A percentile compares a stretch with the other conserved stretches of the same genome.
phyloP scores from a whole-genome alignment of 805 yeast genomes.

The Kurtzmaniella cleridarum region DNA sequence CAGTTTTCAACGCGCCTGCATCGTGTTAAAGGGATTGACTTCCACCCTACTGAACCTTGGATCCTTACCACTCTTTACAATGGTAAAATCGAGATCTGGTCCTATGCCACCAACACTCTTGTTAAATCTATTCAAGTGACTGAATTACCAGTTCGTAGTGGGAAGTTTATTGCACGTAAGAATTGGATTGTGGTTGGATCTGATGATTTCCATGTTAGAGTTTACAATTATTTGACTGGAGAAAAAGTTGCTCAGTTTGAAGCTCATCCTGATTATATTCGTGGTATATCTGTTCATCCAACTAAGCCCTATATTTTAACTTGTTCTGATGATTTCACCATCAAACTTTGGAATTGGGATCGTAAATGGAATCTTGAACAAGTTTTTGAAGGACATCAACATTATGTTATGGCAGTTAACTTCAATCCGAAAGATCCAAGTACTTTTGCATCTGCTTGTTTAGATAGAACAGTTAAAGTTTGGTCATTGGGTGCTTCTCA shows the following conservation, averaged over 20 bases:
- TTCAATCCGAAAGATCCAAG: constrained; percentile 97
- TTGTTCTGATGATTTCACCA: constrained; percentile 85
- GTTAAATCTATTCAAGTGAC: constrained; percentile 91
- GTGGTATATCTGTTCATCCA: constrained; percentile 92
- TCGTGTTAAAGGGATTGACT: constrained; percentile 95
- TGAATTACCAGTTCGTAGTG: constrained; percentile 94
- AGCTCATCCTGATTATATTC: constrained; percentile 96
- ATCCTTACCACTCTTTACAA: constrained; percentile 84
- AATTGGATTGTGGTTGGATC: constrained; percentile 96
- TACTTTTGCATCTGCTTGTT: constrained; percentile 95
- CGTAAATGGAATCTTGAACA: constrained; percentile 86
- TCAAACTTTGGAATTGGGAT: constrained; percentile 98
- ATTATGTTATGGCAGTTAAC: constrained; percentile 89
- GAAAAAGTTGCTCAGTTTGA: constrained; percentile 93
- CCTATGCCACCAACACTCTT: constrained; percentile 77
- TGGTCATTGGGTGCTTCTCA: constrained; percentile 88
- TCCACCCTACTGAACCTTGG: constrained; percentile 99
- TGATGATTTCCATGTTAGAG: constrained; percentile 92
- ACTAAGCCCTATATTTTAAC: constrained; percentile 84
- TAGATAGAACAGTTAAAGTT: constrained; percentile 93
- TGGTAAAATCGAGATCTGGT: constrained; percentile 90
- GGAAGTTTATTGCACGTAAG: constrained; percentile 90
- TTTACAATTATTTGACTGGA: constrained; percentile 91
- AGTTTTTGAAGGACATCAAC: constrained; percentile 91
- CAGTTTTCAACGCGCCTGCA: constrained; percentile 88